phyloP scores from a whole-genome alignment of 2,329 filamentous ascomycete species.

The Aspergillus viridinutans region DNA sequence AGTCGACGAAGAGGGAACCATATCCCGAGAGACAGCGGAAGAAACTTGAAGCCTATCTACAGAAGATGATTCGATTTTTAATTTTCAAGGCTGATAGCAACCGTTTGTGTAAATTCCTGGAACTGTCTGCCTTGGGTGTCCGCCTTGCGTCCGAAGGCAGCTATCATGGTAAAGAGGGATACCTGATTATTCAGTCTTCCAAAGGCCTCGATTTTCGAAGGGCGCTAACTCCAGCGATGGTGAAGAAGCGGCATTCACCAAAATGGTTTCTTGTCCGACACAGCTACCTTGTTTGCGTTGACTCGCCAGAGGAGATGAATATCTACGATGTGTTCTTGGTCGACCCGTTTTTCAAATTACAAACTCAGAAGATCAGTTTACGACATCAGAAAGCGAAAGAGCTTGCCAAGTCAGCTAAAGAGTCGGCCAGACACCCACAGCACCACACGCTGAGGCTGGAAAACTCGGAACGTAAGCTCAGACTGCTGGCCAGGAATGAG shows the following conservation, averaged over 20 bases:
- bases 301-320: slow-evolving; percentile 97
- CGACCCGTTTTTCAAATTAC: slow-evolving; percentile 78
- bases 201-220: slow-evolving; percentile 84
- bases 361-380: slow-evolving; percentile 62
- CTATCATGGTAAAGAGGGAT: slow-evolving; percentile 96
- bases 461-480: slow-evolving; percentile 89
- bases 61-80: slow-evolving; percentile 91
- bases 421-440: slow-evolving; percentile 57
- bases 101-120: slow-evolving; percentile 89
- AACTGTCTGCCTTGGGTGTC: slow-evolving; percentile 89
- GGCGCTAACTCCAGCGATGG: slow-evolving; percentile 70
- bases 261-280: slow-evolving; percentile 99
- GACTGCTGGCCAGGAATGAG: slow-evolving; percentile 86
- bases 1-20: slow-evolving; percentile 45
- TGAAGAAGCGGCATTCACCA: slow-evolving; percentile 77
- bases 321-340: slow-evolving; percentile 99
- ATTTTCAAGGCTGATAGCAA: slow-evolving; percentile 97
- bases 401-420: slow-evolving; percentile 61
- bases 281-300: slow-evolving; percentile 97
- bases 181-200: slow-evolving; percentile 83
- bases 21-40: slow-evolving; percentile 80
- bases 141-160: slow-evolving; percentile 91
- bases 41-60: slow-evolving; percentile 83
- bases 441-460: slow-evolving; percentile 85
- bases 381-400: slow-evolving; percentile 51